These are phyloP conservation scores for Trichoderma sp. DNA, from an alignment of 2,329 filamentous ascomycete genomes.

Conservation along the genomic window DNA sequence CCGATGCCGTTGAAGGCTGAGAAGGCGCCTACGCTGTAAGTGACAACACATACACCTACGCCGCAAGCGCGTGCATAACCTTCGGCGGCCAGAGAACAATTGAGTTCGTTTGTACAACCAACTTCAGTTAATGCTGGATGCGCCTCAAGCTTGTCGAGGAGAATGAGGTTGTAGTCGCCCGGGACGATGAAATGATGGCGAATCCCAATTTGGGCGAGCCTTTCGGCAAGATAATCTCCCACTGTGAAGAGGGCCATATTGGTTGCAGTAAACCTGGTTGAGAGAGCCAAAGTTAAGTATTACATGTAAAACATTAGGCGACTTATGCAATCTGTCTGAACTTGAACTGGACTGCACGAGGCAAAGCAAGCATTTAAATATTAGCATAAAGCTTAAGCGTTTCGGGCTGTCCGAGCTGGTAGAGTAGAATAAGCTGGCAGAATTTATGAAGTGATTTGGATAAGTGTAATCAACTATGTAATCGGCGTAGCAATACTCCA, in stretches of 20 bases:
- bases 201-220: not conserved
- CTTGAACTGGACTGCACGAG: not conserved
- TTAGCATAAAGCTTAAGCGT: not conserved
- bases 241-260: not conserved
- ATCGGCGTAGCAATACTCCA: not conserved
- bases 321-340: too few species aligned
- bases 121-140: not conserved
- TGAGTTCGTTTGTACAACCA: not conserved
- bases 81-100: not conserved
- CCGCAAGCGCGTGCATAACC: not conserved
- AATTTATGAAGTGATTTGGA: not conserved
- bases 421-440: not conserved
- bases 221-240: not conserved
- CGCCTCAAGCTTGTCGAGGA: not conserved
- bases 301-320: not conserved
- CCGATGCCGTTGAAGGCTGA: conserved; percentile 20
- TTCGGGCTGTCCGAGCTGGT: too few species aligned
- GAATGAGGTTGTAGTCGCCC: conserved; percentile 7
- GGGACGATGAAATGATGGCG: not conserved
- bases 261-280: not conserved
- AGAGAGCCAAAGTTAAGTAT: not conserved
- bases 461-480: not conserved
- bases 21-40: conserved; percentile 23
- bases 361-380: not conserved
- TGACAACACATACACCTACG: conserved; percentile 19